A percentile compares a stretch with the other conserved stretches of the same genome.
Conservation (phyloP, 139 green algal genomes). For the Pleodorina starrii region DNA sequence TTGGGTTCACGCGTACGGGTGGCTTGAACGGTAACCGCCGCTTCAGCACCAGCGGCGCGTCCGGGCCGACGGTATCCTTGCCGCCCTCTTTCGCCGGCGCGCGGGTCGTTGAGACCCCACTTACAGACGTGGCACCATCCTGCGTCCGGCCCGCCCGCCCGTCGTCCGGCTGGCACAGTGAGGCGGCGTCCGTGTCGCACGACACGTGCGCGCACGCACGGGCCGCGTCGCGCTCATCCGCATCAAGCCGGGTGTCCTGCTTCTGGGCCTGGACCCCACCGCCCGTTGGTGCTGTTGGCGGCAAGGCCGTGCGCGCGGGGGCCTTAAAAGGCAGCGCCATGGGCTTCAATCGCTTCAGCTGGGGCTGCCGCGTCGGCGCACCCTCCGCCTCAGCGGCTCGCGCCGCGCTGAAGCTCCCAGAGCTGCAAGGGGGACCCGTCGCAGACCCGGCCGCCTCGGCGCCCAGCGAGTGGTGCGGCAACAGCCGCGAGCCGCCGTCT, state of each 20-base stretch:
- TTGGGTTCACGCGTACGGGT: background rate
- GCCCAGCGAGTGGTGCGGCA: background rate
- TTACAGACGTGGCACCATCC: background rate
- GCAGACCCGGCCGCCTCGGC: background rate
- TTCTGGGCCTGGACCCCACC: no score
- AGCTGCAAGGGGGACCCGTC: background rate
- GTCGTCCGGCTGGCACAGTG: background rate
- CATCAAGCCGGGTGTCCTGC: no score
- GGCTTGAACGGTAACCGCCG: conserved; percentile 14
- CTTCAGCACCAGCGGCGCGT: background rate
- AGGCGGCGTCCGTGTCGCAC: background rate
- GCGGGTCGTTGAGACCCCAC: background rate
- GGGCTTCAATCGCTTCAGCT: background rate
- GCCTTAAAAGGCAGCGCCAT: conserved; percentile 20
- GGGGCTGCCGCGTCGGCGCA: background rate
- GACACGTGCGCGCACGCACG: no score
- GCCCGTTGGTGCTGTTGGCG: no score
- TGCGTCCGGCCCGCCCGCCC: background rate
- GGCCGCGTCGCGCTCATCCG: no score
- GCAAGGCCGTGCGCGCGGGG: background rate
- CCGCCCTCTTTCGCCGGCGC: background rate
- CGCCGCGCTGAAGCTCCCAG: background rate
- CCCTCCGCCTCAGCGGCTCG: background rate
- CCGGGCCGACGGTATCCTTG: background rate
- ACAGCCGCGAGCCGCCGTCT: background rate